phyloP scores from a whole-genome alignment of 176 grass and related monocot genomes.

The Raddia guianensis region DNA sequence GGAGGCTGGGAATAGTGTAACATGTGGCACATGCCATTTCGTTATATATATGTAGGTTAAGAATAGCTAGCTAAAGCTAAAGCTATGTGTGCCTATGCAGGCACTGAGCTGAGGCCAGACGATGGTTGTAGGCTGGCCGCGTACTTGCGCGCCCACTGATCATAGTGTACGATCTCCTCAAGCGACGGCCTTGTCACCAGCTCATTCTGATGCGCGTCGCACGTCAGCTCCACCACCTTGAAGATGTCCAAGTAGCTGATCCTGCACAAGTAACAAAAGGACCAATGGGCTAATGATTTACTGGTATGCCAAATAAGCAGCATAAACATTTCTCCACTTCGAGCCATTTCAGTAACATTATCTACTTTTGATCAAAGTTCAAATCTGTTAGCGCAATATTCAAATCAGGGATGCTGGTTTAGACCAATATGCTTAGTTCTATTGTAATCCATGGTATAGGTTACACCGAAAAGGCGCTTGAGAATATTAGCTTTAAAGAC shows the following conservation, averaged over 20 bases:
- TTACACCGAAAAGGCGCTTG: conserved; percentile 31
- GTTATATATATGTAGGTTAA: too few species aligned
- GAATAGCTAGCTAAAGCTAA: neutral
- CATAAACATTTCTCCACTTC: neutral
- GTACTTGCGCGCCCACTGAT: conserved; percentile 84
- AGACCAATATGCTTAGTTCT: conserved; percentile 23
- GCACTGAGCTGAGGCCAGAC: conserved; percentile 63
- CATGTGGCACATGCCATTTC: too few species aligned
- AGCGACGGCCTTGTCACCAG: conserved; percentile 69
- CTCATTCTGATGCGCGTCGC: conserved; percentile 74
- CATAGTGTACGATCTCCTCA: conserved; percentile 92
- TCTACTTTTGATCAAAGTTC: neutral
- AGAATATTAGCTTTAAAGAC: conserved; percentile 38
- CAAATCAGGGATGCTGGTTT: conserved; percentile 1
- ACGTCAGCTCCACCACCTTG: conserved; percentile 86
- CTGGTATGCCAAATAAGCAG: neutral
- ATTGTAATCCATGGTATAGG: conserved; percentile 2
- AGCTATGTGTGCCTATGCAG: too few species aligned
- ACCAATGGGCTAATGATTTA: neutral
- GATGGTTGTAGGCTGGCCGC: conserved; percentile 60
- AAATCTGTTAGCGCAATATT: neutral
- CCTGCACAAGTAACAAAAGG: conserved; percentile 49
- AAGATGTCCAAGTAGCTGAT: conserved; percentile 95
- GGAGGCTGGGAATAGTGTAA: too few species aligned
- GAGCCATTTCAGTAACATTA: neutral